Conservation (phyloP, 306 rosid genomes). For the Malus domestica region DNA sequence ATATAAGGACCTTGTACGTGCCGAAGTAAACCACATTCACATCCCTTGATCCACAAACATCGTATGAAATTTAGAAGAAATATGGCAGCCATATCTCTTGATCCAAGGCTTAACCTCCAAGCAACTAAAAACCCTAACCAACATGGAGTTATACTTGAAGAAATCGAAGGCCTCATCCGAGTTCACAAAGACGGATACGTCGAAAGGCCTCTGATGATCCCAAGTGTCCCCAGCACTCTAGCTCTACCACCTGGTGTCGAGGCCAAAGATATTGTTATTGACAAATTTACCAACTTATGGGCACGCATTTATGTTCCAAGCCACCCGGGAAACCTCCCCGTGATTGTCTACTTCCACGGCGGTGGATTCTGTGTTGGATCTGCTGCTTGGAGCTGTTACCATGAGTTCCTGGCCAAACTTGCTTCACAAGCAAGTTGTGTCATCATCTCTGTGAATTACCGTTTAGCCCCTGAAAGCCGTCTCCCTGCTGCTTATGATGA, state of each 20-base stretch:
- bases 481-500: slow-evolving; percentile 80
- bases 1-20: slow-evolving; percentile 33
- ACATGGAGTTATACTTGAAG: slow-evolving; percentile 39
- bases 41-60: slow-evolving; percentile 10
- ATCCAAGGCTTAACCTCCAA: slow-evolving; percentile 31
- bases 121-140: slow-evolving; percentile 25
- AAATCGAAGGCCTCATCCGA: slow-evolving; percentile 67
- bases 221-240: slow-evolving; percentile 38
- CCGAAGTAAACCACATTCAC: slow-evolving; percentile 9
- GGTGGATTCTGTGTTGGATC: slow-evolving; percentile 97
- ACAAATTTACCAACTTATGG: slow-evolving; percentile 50
- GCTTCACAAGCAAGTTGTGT: slow-evolving; percentile 50
- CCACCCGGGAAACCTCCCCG: slow-evolving; percentile 27
- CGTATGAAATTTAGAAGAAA: slow-evolving; percentile 14
- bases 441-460: slow-evolving; percentile 58
- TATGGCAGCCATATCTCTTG: slow-evolving; percentile 56
- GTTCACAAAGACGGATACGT: slow-evolving; percentile 58
- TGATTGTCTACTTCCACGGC: slow-evolving; percentile 79
- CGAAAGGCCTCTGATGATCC: slow-evolving; percentile 58
- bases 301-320: slow-evolving; percentile 55
- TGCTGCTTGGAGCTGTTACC: slow-evolving; percentile 84
- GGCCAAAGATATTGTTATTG: slow-evolving; percentile 53
- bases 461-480: slow-evolving; percentile 66
- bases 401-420: slow-evolving; percentile 56
- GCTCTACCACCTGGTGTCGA: slow-evolving; percentile 32